phyloP scores from a whole-genome alignment of 2,329 filamentous ascomycete species.

The Colletotrichum theobromicola region DNA sequence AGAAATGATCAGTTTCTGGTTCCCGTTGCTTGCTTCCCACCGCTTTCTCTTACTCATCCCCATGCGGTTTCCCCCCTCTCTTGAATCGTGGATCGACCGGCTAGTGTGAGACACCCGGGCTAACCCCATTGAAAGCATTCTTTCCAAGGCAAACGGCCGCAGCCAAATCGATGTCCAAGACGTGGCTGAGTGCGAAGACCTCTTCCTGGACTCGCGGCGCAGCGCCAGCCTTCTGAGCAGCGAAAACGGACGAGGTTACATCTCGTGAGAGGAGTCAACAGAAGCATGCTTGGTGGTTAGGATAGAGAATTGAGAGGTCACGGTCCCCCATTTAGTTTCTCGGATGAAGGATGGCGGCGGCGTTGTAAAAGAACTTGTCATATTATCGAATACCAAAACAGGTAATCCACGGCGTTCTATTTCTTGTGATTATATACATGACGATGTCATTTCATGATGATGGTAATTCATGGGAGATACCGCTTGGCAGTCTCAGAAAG shows the following conservation, averaged over 20 bases:
- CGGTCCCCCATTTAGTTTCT: neutral
- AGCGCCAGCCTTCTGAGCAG: conserved; percentile 73
- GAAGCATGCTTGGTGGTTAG: neutral
- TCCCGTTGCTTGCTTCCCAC: neutral
- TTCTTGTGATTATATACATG: neutral
- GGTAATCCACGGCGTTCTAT: conserved; percentile 3
- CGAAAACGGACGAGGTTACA: conserved; percentile 68
- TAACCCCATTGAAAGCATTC: conserved; percentile 64
- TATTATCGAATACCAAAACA: conserved; percentile 12
- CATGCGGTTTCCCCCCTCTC: neutral
- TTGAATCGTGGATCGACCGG: conserved; percentile 11
- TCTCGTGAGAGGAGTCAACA: conserved; percentile 52
- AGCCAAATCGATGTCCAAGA: conserved; percentile 79
- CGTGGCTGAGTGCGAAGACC: conserved; percentile 80
- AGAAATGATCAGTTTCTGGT: neutral
- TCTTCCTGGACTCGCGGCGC: conserved; percentile 82
- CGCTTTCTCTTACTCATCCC: conserved; percentile 5
- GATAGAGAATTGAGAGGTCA: neutral
- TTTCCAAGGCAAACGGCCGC: conserved; percentile 83
- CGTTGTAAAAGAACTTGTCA: conserved; percentile 23
- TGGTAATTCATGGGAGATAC: neutral
- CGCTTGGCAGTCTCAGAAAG: neutral
- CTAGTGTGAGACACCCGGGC: conserved; percentile 35
- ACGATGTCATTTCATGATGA: too few relatives aligned
- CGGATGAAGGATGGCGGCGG: conserved; percentile 11